These are phyloP conservation scores for Pseudozyma pruni DNA, from an alignment of 1,284 basidiomycete species.

Conservation along the genomic window DNA sequence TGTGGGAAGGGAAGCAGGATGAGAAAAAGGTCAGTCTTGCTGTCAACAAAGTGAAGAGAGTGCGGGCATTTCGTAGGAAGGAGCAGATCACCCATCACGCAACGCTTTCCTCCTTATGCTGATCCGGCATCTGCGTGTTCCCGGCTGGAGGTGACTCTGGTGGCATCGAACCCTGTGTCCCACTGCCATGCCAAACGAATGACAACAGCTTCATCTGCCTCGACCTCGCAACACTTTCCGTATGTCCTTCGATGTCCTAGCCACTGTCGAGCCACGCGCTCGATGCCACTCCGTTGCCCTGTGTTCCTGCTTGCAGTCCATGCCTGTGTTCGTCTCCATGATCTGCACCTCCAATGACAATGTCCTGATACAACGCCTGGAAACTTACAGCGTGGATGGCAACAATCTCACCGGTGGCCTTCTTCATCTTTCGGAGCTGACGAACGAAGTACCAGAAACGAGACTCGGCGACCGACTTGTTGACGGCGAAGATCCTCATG, in stretches of 20 bases:
- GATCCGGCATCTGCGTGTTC: too few species aligned
- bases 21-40: slow-evolving; percentile 11
- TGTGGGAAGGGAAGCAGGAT: slow-evolving; percentile 10
- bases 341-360: not conserved
- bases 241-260: too few species aligned
- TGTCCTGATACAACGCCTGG: not conserved
- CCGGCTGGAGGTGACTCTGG: too few species aligned
- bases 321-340: not conserved
- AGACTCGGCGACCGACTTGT: slow-evolving; percentile 97
- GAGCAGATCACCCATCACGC: not conserved
- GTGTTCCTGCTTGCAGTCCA: too few species aligned
- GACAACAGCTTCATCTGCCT: too few species aligned
- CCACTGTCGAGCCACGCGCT: not conserved
- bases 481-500: slow-evolving; percentile 99
- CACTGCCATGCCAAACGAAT: too few species aligned
- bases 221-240: too few species aligned
- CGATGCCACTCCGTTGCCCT: too few species aligned
- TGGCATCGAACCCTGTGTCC: too few species aligned
- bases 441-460: slow-evolving; percentile 99
- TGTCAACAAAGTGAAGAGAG: not conserved
- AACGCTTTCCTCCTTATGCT: not conserved
- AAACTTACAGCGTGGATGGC: slow-evolving; percentile 90
- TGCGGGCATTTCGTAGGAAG: not conserved
- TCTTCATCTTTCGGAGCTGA: slow-evolving; percentile 89
- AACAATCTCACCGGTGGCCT: slow-evolving; percentile 98